Evolutionary conservation across 108 stramenopile genomes (phyloP), one percentile per base, ranked within the genome.

Genomic region (Cylindrotheca fusiformis): DNA sequence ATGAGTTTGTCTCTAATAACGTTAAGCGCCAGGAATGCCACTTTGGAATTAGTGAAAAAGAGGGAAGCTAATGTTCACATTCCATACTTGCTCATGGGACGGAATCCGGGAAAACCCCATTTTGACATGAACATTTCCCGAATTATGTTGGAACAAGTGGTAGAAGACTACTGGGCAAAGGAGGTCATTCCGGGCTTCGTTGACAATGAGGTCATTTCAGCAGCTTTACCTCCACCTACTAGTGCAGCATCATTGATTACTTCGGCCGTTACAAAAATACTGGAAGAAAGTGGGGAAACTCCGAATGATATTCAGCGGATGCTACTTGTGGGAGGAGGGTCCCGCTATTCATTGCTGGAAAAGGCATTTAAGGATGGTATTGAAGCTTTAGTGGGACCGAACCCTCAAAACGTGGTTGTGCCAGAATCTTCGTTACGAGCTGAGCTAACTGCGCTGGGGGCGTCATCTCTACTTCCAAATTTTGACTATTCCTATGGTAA

Each of bases 311-410:
- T 90, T 46, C 53, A 80, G 32, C 77, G 68, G 23, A 58, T 90
- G 5, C 31, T 90, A 33, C 30, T 90, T 0, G 82, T 90, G 19
- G 89, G 89, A 5, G 89, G 89, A 21, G 85, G 80, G 51, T 53
- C 82, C 8, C 63, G 73, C 4, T 63, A 78, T 24, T 80, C 63
- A 12, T 4, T 86, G 49, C 67, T 83, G 20, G 67, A 74, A 63
- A 24, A 63, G 1, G 56, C 88, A 3, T 53, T 75, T 33, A 65
- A 52, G 26, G 63, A 57, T 8, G 60, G 55, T 4, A 28, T 72
- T 0, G 33, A 14, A 28, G 47, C 64, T 22, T 33, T 76, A 3
- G 58, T 71, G 63, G 71, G 71, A 21, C 59, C 66, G 21, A 53
- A 22, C 30, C 56, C 48, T 17, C 33, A 60, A 22, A 65, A 63